Percentiles rank a stretch among this genome's conserved stretches.
These are phyloP conservation scores for Hypsizygus marmoreus DNA, from an alignment of 768 basidiomycete species.

Conservation along the genomic window DNA sequence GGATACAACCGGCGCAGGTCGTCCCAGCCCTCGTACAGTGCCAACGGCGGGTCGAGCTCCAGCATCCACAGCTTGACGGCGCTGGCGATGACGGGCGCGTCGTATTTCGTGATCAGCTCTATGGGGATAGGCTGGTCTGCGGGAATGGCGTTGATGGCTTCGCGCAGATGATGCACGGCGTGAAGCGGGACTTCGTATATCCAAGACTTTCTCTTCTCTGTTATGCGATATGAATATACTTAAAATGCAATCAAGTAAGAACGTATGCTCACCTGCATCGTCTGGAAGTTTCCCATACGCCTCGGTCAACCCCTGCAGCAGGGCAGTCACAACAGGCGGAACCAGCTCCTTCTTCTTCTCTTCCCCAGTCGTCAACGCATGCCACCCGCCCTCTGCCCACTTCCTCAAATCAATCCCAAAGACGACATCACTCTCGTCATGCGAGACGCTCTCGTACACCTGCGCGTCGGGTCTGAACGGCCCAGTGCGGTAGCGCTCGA, in stretches of 20 bases:
- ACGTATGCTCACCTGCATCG: slow-evolving; percentile 69
- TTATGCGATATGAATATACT: background rate
- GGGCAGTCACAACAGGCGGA: slow-evolving; percentile 71
- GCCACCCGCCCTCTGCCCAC: slow-evolving; percentile 88
- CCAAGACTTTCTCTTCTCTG: slow-evolving; percentile 89
- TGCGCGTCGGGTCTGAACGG: slow-evolving; percentile 88
- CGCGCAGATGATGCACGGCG: slow-evolving; percentile 82
- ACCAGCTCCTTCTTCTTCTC: slow-evolving; percentile 62
- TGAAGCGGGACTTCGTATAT: slow-evolving; percentile 92
- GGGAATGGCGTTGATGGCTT: slow-evolving; percentile 76
- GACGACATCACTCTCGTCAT: slow-evolving; percentile 81
- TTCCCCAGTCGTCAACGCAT: slow-evolving; percentile 51
- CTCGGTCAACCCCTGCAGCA: slow-evolving; percentile 64
- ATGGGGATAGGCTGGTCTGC: slow-evolving; percentile 55
- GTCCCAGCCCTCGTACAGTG: slow-evolving; percentile 89
- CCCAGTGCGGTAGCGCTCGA: slow-evolving; percentile 91
- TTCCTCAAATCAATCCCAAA: slow-evolving; percentile 91
- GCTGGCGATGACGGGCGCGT: slow-evolving; percentile 85
- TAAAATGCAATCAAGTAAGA: background rate
- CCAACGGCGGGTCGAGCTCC: slow-evolving; percentile 88
- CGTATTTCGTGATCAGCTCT: slow-evolving; percentile 62
- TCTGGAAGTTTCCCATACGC: slow-evolving; percentile 61
- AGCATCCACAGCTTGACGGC: slow-evolving; percentile 86
- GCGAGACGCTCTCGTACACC: slow-evolving; percentile 82
- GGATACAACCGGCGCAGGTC: slow-evolving; percentile 90